phyloP scores from a whole-genome alignment of 2,329 filamentous ascomycete species.

The Keithomyces neogunnii region DNA sequence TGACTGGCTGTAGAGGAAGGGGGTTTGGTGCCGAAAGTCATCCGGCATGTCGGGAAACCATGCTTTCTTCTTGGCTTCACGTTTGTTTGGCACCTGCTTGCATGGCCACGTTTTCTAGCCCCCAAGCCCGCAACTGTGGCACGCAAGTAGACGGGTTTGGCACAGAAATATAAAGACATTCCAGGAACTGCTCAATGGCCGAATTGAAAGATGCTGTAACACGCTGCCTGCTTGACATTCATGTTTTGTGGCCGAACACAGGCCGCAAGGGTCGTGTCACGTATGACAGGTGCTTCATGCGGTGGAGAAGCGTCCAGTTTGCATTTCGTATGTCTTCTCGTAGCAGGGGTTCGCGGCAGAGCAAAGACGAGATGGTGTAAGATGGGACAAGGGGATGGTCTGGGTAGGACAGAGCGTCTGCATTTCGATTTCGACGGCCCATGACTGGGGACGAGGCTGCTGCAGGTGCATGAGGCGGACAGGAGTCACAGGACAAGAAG shows the following conservation, averaged over 20 bases:
- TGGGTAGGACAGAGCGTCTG: background rate
- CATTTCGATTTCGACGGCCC: background rate
- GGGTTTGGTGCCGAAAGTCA: too few species aligned
- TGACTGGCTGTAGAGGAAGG: background rate
- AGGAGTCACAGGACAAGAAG: background rate
- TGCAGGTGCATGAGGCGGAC: background rate
- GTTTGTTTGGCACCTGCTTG: too few species aligned
- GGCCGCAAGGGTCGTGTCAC: constrained; percentile 2
- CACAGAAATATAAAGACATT: too few species aligned
- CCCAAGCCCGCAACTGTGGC: too few species aligned
- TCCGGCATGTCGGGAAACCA: too few species aligned
- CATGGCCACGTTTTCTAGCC: too few species aligned
- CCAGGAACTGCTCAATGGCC: background rate
- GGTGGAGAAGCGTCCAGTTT: constrained; percentile 3
- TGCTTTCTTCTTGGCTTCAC: too few species aligned
- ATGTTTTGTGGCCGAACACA: background rate
- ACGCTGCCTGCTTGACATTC: background rate
- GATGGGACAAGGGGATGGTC: background rate
- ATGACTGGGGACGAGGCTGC: background rate
- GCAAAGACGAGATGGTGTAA: constrained; percentile 16
- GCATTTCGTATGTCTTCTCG: constrained; percentile 4
- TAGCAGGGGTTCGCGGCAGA: constrained; percentile 6
- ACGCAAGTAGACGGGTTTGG: too few species aligned
- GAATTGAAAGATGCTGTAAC: background rate
- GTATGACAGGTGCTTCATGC: constrained; percentile 1